These are phyloP conservation scores for Colletotrichum tofieldiae DNA, from an alignment of 2,329 filamentous ascomycete species.

Conservation along the genomic window DNA sequence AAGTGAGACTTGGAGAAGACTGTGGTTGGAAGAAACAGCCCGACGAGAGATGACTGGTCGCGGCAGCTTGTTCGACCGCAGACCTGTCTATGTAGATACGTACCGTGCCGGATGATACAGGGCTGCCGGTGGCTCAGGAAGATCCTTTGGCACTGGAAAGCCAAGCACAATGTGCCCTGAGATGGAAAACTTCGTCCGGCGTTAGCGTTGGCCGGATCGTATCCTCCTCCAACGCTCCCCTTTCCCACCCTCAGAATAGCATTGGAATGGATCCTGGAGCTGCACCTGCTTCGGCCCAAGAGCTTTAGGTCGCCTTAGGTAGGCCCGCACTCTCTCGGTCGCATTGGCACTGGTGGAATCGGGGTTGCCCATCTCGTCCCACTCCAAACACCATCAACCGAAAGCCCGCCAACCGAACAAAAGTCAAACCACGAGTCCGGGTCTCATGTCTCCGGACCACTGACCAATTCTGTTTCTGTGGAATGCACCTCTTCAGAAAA, in stretches of 20 bases:
- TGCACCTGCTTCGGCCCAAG: slow-evolving; percentile 2
- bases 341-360: not conserved
- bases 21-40: not conserved
- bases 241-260: slow-evolving; percentile 19
- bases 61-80: not conserved
- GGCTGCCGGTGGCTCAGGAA: not conserved
- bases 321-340: slow-evolving; percentile 1
- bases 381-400: not conserved
- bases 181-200: slow-evolving; percentile 15
- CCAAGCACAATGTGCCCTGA: slow-evolving; percentile 1
- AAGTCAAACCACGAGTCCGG: not conserved
- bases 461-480: slow-evolving; percentile 4
- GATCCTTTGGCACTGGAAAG: not conserved
- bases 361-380: not conserved
- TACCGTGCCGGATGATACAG: not conserved
- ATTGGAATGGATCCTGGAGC: not conserved
- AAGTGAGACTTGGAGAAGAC: no score
- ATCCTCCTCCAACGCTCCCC: not conserved
- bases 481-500: not conserved
- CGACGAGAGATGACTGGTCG: not conserved
- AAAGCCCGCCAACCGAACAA: not conserved
- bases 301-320: not conserved
- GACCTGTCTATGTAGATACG: no score
- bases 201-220: slow-evolving; percentile 17
- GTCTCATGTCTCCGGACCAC: slow-evolving; percentile 2